Evolutionary conservation across 495 filamentous ascomycete genomes (phyloP), one percentile per base, ranked within the genome.

Genomic region (Tuber brumale): DNA sequence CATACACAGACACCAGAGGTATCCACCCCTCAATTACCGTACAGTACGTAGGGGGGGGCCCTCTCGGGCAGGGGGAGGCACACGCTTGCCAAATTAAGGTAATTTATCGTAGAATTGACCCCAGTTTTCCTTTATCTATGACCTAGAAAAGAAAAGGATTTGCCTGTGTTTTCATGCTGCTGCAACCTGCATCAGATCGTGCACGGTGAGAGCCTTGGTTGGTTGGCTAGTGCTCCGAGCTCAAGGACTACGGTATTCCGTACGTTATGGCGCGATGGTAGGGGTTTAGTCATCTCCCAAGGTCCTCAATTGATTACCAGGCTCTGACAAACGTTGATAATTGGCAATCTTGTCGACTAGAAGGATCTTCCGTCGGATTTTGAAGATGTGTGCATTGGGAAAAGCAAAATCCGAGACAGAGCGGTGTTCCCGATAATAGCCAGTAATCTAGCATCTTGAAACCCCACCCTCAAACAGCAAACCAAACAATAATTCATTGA

Each of bases 251-350:
- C 27, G 57, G 57, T 7, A 18, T 18, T 14, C 57, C 10, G 8
- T 31, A 18, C 31, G 12, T 19, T 66, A 6, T 35, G 57, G 27
- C 14, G 57, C 57, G 27, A 35, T 66, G 57, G 57, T 31, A 35
- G 0, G 27, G 57, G 31, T 35, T 27, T 16, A 4, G 27, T 66
- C 27, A 66, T 18, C 57, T 35, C 57, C 57, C 57, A 66, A 31
- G 27, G 57, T 66, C 31, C 57, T n/a, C 27, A 66, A 66, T 66
- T 66, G 57, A 66, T 66, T 66, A 66, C 57, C 57, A 66, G 57
- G 27, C 31, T 12, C 27, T 66, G 57, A 66, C 57, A 66, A 66
- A 66, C 57, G 27, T 27, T 35, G 14, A 35, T 6, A 8, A 35
- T 66, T 66, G 57, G 31, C 31, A 66, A 35, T 35, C 12, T 66